Evolutionary conservation across 2,329 filamentous ascomycete genomes (phyloP), one percentile per base, ranked within the genome.

Genomic region (Arthroderma sp.): DNA sequence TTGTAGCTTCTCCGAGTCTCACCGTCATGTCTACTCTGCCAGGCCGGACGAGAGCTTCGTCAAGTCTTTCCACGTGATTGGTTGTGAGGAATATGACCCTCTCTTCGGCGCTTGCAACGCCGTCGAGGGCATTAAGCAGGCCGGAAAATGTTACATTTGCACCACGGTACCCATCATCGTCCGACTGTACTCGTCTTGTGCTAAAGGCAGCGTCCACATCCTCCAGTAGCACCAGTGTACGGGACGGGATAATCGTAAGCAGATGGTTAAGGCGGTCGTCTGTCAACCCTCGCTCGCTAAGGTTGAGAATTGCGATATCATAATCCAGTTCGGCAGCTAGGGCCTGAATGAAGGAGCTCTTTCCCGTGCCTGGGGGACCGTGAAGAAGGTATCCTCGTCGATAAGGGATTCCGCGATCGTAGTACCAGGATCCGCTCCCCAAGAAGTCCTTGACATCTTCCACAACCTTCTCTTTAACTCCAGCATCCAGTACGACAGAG

Each of bases 261-360:
- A 95, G 75, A 55, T 86, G 83, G 27, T 89, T 88, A 44, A 95
- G 69, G 52, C 88, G 79, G 59, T 94, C 85, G 55, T 95, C 89
- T 2, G 86, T 94, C 58, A 95, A 74, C 10, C 88, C 88, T 44
- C 85, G 75, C 66, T 94, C 85, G 63, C 84, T 91, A 29, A 95
- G 74, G 55, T 94, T 94, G 52, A 95, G 72, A 66, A 94, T 88
- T 43, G 88, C 87, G 53, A 95, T 91, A 55, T 85, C 85, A 61
- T 89, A 94, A 60, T 94, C 85, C 46, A 95, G 66, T 57, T 91
- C 81, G n/a, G 87, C 89, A 0, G 91, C 91, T 36, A 98, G 68
- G 0, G 91, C 88, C 63, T 95, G 87, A 50, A 98, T 95, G 55
- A 98, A 96, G 0, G 86, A 94, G 49, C 83, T 95, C 69, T 94